Conservation (phyloP, 2,329 filamentous ascomycete genomes). For the Penicillium decumbens region DNA sequence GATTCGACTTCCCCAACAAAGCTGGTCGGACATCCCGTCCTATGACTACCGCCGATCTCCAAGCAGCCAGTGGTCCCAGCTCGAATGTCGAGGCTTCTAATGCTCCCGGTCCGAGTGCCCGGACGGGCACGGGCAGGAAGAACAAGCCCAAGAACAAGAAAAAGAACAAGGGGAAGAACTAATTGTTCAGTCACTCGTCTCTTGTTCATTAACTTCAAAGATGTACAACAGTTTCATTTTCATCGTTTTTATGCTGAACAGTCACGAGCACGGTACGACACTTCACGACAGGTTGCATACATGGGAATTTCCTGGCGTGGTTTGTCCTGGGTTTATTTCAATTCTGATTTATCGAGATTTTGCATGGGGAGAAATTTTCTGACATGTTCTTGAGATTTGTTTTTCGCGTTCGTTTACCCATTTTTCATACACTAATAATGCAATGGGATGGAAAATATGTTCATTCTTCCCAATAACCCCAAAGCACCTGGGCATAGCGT, state of each 20-base stretch:
- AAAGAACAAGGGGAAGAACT: not conserved
- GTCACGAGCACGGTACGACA: too few species aligned
- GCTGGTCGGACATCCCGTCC: not conserved
- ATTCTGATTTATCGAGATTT: too few species aligned
- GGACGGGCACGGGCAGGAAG: not conserved
- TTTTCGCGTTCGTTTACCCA: too few species aligned
- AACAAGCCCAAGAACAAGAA: not conserved
- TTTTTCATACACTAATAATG: not conserved
- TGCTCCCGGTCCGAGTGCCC: not conserved
- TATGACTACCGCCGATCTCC: not conserved
- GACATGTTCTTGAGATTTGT: too few species aligned
- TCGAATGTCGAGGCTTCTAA: not conserved
- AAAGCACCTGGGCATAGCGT: not conserved
- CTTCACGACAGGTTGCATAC: too few species aligned
- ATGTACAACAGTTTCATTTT: not conserved
- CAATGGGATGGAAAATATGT: slow-evolving; percentile 7
- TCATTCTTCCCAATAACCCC: slow-evolving; percentile 3
- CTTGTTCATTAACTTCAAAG: not conserved
- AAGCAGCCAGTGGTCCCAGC: not conserved
- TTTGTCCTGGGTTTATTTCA: too few species aligned
- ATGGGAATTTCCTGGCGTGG: too few species aligned
- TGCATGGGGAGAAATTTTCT: too few species aligned
- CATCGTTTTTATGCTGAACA: too few species aligned
- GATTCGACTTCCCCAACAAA: not conserved
- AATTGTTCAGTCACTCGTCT: not conserved